A percentile compares a stretch with the other conserved stretches of the same genome.
phyloP scores from a whole-genome alignment of 2,329 filamentous ascomycete genomes.

The Acrocalymma vagum region DNA sequence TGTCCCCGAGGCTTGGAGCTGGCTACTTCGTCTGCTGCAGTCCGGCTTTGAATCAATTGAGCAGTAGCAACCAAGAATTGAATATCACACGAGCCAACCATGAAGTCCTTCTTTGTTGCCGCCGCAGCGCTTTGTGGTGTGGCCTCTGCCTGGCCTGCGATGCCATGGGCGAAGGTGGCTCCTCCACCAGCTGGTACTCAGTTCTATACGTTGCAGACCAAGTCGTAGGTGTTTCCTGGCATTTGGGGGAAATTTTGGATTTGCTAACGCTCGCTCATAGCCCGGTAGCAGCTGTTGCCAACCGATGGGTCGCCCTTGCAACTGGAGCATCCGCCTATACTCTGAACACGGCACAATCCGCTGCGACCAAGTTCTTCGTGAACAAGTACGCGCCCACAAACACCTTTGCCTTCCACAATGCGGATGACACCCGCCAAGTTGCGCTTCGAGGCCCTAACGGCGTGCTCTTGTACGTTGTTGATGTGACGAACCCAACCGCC shows the following conservation, averaged over 20 bases:
- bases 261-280: constrained; percentile 12
- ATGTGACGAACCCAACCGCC: constrained; percentile 29
- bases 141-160: constrained; percentile 27
- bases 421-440: constrained; percentile 37
- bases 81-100: constrained; percentile 12
- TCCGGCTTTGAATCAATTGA: too few species aligned
- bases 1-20: too few species aligned
- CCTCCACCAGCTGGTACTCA: constrained; percentile 30
- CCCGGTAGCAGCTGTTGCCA: constrained; percentile 24
- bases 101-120: constrained; percentile 31
- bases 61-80: not conserved
- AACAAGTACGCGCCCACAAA: constrained; percentile 30
- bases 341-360: constrained; percentile 20
- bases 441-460: constrained; percentile 32
- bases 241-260: not conserved
- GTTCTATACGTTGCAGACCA: constrained; percentile 36
- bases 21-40: too few species aligned
- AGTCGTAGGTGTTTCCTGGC: constrained; percentile 28
- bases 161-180: constrained; percentile 19
- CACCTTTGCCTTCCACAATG: constrained; percentile 33
- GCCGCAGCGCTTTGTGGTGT: constrained; percentile 25
- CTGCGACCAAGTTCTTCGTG: constrained; percentile 33
- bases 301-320: constrained; percentile 33
- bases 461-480: constrained; percentile 31
- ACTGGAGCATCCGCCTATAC: constrained; percentile 25